Conservation (phyloP, 106 monocot species). For the Dendrobium chrysotoxum region DNA sequence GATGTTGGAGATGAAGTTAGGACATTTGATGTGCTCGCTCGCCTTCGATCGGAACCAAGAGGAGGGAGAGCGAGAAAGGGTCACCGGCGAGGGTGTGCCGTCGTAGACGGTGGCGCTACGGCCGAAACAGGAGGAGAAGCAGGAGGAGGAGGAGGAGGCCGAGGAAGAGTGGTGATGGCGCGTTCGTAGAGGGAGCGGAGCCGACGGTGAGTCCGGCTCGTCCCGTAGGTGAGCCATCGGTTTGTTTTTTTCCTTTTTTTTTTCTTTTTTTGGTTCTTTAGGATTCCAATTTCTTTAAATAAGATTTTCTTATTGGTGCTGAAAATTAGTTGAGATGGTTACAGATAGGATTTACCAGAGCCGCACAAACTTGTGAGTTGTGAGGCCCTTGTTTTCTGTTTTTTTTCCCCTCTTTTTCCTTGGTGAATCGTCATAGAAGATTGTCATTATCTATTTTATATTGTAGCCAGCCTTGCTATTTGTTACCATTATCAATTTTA, state of each 20-base stretch:
- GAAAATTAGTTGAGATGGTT: not conserved
- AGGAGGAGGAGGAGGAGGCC: not conserved
- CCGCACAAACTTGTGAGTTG: not conserved
- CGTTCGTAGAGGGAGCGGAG: not conserved
- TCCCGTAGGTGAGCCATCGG: not conserved
- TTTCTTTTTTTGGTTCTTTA: no score
- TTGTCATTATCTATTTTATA: no score
- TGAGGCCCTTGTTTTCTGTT: not conserved
- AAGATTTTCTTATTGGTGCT: not conserved
- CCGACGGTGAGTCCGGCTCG: not conserved
- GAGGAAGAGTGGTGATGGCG: no score
- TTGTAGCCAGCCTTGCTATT: no score
- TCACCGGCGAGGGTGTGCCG: not conserved
- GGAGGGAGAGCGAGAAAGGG: conserved; percentile 5
- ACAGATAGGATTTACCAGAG: not conserved
- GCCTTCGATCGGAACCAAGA: conserved; percentile 24
- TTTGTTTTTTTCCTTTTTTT: no score
- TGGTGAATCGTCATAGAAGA: no score
- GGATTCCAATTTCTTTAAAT: not conserved
- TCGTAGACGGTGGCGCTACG: not conserved
- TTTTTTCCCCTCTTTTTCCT: not conserved
- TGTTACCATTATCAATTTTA: no score
- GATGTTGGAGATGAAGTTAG: not conserved
- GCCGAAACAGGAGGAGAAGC: conserved; percentile 9
- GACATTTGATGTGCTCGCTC: conserved; percentile 11